These are phyloP conservation scores for Adansonia rubrostipa DNA, from an alignment of 441 rosid genomes.

Conservation along the genomic window DNA sequence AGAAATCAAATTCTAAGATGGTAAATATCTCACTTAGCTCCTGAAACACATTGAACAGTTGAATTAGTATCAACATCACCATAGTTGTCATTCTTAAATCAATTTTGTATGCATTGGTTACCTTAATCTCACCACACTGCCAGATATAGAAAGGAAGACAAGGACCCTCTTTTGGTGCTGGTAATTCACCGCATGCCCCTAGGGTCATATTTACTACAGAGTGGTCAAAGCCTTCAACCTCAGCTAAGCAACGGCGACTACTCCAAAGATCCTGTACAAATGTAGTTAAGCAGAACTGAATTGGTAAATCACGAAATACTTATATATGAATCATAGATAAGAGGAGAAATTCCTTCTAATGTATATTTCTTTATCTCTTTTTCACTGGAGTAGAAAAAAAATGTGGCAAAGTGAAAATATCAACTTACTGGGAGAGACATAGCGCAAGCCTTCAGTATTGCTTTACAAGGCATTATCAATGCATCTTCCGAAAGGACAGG, in stretches of 20 bases:
- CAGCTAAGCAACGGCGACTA: slow-evolving; percentile 64
- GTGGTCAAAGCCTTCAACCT: slow-evolving; percentile 92
- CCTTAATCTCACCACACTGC: slow-evolving; percentile 94
- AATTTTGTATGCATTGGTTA: slow-evolving; percentile 29
- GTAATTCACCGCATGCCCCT: slow-evolving; percentile 81
- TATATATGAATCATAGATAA: background rate
- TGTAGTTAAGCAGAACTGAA: background rate
- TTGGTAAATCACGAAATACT: background rate
- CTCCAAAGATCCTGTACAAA: slow-evolving; percentile 78
- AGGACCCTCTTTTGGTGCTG: slow-evolving; percentile 64
- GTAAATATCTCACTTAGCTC: slow-evolving; percentile 71
- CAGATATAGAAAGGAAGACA: slow-evolving; percentile 74
- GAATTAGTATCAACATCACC: background rate
- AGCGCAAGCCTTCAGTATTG: slow-evolving; percentile 79
- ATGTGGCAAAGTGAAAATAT: background rate
- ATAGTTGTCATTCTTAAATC: background rate
- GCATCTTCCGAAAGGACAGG: slow-evolving; percentile 68
- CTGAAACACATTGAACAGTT: slow-evolving; percentile 46
- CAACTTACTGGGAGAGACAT: slow-evolving; percentile 84
- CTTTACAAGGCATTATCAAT: slow-evolving; percentile 80
- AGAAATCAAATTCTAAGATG: slow-evolving; percentile 77
- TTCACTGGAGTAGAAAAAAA: background rate
- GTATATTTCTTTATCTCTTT: background rate
- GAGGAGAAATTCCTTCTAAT: background rate
- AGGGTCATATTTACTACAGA: slow-evolving; percentile 71